phyloP scores from a whole-genome alignment of 441 rosid genomes.

The Syzygium syzygioides region DNA sequence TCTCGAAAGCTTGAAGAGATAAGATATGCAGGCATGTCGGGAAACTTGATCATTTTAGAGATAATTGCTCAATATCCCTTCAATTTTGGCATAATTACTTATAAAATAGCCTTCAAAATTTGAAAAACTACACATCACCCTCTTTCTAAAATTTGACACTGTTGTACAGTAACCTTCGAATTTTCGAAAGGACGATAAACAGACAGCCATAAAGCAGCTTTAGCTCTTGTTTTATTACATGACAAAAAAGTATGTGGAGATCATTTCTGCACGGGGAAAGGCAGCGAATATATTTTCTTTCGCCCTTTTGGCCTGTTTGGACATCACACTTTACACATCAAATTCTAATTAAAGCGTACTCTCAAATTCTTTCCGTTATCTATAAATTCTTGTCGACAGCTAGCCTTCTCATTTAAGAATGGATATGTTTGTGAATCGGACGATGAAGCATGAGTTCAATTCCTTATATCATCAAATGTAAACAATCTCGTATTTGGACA shows the following conservation, averaged over 20 bases:
- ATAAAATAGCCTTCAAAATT: background rate
- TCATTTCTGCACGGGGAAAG: background rate
- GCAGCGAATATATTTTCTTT: background rate
- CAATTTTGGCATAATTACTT: background rate
- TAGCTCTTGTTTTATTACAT: background rate
- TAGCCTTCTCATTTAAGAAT: background rate
- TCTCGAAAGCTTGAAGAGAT: background rate
- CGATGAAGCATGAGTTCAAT: background rate
- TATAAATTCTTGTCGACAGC: background rate
- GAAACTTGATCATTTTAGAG: background rate
- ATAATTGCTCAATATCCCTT: background rate
- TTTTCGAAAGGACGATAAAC: background rate
- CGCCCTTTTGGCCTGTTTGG: background rate
- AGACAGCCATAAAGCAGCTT: background rate
- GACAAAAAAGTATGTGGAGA: background rate
- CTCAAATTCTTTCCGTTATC: accelerated
- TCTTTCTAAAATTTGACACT: background rate
- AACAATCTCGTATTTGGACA: background rate
- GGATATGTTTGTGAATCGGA: background rate
- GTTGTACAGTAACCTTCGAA: background rate
- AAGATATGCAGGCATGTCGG: background rate
- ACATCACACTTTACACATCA: background rate
- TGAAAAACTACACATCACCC: background rate
- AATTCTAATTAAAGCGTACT: background rate
- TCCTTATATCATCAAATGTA: background rate